A percentile compares a stretch with the other conserved stretches of the same genome.
Conservation (phyloP, 1,284 basidiomycete species). For the Tilletia caries region DNA sequence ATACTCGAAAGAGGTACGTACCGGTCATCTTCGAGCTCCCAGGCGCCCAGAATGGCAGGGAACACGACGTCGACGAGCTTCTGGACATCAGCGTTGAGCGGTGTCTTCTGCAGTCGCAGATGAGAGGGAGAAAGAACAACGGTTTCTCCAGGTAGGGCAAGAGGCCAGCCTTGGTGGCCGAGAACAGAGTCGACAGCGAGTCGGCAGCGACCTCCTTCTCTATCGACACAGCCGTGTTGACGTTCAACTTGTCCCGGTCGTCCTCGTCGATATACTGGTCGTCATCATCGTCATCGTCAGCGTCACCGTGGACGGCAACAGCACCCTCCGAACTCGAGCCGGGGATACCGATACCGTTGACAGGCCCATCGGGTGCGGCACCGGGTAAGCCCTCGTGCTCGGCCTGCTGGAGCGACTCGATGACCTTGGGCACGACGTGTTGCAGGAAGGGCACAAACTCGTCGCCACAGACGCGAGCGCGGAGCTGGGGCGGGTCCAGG, state of each 20-base stretch:
- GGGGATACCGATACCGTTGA: conserved; percentile 61
- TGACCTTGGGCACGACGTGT: no score
- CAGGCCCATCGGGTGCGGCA: conserved; percentile 47
- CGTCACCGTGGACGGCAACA: conserved; percentile 57
- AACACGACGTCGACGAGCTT: no score
- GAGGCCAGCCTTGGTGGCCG: no score
- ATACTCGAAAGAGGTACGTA: no score
- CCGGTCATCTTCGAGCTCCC: no score
- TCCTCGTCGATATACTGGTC: conserved; percentile 66
- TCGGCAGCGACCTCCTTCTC: conserved; percentile 99
- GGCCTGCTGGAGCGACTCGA: no score
- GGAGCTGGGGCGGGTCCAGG: conserved; percentile 76
- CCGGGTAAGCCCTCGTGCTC: conserved; percentile 58
- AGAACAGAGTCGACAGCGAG: conserved; percentile 88
- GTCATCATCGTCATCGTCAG: conserved; percentile 62
- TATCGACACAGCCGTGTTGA: conserved; percentile 93
- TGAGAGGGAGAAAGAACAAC: neutral
- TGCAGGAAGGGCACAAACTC: no score
- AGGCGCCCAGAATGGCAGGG: no score
- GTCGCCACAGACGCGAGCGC: conserved; percentile 86
- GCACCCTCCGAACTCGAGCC: conserved; percentile 69
- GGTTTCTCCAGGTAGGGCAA: no score
- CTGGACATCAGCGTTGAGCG: no score
- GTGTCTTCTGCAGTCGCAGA: no score
- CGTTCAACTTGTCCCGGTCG: conserved; percentile 65